Evolutionary conservation across 1,139 yeast species (phyloP).

Genomic region (Blastobotrys buckinghamii): DNA sequence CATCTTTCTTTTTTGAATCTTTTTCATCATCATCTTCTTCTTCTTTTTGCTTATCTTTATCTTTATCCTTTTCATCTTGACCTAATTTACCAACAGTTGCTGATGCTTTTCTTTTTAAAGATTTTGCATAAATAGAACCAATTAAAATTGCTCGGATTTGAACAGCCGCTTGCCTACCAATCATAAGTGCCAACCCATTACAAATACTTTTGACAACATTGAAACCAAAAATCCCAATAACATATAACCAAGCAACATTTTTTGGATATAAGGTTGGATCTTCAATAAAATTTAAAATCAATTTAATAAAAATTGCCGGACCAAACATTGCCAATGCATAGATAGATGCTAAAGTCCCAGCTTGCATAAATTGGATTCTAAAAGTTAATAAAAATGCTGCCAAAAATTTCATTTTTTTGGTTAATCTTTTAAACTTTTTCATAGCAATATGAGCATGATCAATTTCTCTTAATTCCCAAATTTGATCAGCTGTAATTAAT

Average conservation of each 20-base stretch:
- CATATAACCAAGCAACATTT: constrained; percentile 84
- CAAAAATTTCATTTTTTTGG: constrained; percentile 43
- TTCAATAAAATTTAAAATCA: constrained; percentile 76
- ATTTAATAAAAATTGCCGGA: constrained; percentile 75
- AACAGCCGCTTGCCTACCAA: constrained; percentile 89
- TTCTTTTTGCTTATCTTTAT: constrained; percentile 17
- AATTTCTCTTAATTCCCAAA: constrained; percentile 79
- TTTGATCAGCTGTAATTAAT: constrained; percentile 53
- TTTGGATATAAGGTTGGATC: constrained; percentile 56
- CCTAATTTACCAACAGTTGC: constrained; percentile 35
- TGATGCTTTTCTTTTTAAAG: constrained; percentile 72
- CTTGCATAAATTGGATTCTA: constrained; percentile 51
- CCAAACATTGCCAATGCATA: constrained; percentile 63
- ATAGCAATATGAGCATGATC: constrained; percentile 74
- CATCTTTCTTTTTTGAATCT: constrained; percentile 28
- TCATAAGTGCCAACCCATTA: constrained; percentile 77
- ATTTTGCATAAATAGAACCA: constrained; percentile 88
- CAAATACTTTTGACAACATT: constrained; percentile 58
- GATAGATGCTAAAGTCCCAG: constrained; percentile 63
- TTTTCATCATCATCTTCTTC: constrained; percentile 17
- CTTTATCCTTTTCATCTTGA: constrained; percentile 16
- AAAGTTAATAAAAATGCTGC: constrained; percentile 56
- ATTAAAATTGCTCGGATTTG: constrained; percentile 84
- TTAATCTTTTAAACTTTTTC: constrained; percentile 45
- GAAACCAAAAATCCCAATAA: constrained; percentile 61